A percentile compares a stretch with the other conserved stretches of the same genome.
Conservation (phyloP, 768 basidiomycete species). For the Tremella yokohamensis region DNA sequence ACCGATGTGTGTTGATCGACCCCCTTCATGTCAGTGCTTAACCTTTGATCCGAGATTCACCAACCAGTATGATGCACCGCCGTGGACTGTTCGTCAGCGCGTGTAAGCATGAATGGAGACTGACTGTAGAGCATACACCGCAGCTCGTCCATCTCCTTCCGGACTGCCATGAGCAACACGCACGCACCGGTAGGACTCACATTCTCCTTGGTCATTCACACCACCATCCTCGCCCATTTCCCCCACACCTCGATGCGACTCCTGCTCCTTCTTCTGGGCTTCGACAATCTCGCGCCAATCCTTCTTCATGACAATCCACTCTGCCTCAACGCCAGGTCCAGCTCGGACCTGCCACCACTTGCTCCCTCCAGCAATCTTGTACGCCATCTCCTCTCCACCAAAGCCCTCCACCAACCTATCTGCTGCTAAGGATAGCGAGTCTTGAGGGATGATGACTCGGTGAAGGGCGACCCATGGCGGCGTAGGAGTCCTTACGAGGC, state of each 20-base stretch:
- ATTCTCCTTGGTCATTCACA: conserved; percentile 20
- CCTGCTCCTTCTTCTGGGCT: conserved; percentile 36
- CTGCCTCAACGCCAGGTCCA: conserved; percentile 72
- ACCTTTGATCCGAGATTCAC: background rate
- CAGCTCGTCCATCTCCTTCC: conserved; percentile 72
- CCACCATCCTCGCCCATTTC: conserved; percentile 17
- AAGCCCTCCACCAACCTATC: conserved; percentile 67
- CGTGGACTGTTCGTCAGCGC: conserved; percentile 44
- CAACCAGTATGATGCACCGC: conserved; percentile 42
- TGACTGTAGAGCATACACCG: conserved; percentile 78
- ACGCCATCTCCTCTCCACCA: conserved; percentile 70
- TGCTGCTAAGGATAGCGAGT: conserved; percentile 72
- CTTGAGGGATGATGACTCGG: conserved; percentile 67
- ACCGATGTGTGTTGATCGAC: conserved; percentile 51
- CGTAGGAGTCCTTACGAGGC: conserved; percentile 72
- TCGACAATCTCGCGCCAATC: conserved; percentile 70
- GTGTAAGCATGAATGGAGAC: conserved; percentile 41
- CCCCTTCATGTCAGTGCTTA: conserved; percentile 25
- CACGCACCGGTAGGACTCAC: conserved; percentile 13
- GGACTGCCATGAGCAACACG: conserved; percentile 41
- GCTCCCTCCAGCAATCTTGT: conserved; percentile 73
- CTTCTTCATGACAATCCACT: conserved; percentile 83
- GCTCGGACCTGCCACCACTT: conserved; percentile 99
- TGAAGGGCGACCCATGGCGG: conserved; percentile 79
- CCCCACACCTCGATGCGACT: conserved; percentile 7